Conservation (phyloP, 2,329 filamentous ascomycete species). For the Bipolaris sorokiniana region DNA sequence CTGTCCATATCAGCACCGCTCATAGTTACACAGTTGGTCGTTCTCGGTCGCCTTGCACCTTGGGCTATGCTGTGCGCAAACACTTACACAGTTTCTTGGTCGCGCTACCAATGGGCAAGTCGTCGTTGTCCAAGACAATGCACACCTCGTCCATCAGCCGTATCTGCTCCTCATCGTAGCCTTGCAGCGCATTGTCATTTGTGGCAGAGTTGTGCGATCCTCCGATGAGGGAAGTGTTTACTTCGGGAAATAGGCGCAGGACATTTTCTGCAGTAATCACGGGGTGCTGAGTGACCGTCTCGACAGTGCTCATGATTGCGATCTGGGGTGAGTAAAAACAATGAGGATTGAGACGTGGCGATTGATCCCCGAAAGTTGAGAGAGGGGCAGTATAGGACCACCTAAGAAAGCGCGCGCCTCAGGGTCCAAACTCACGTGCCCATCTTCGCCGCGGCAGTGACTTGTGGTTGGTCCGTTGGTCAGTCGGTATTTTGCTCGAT, state of each 20-base stretch:
- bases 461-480: not conserved
- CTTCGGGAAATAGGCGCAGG: constrained; percentile 86
- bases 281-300: constrained; percentile 52
- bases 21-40: not conserved
- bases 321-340: constrained; percentile 2
- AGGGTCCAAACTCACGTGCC: constrained; percentile 12
- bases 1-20: constrained; percentile 54
- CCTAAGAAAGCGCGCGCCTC: constrained; percentile 5
- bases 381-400: constrained; percentile 9
- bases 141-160: constrained; percentile 98
- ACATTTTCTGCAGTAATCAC: constrained; percentile 86
- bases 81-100: constrained; percentile 95
- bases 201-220: constrained; percentile 65
- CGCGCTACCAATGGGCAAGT: constrained; percentile 89
- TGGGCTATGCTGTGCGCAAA: not conserved
- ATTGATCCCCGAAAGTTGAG: not conserved
- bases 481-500: not conserved
- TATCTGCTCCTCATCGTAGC: constrained; percentile 97
- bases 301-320: constrained; percentile 43
- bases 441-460: not conserved
- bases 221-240: constrained; percentile 65
- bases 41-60: not conserved
- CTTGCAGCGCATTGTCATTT: constrained; percentile 74
- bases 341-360: constrained; percentile 8
- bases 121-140: constrained; percentile 93